phyloP scores from a whole-genome alignment of 768 basidiomycete species.

The Jaapia argillacea region DNA sequence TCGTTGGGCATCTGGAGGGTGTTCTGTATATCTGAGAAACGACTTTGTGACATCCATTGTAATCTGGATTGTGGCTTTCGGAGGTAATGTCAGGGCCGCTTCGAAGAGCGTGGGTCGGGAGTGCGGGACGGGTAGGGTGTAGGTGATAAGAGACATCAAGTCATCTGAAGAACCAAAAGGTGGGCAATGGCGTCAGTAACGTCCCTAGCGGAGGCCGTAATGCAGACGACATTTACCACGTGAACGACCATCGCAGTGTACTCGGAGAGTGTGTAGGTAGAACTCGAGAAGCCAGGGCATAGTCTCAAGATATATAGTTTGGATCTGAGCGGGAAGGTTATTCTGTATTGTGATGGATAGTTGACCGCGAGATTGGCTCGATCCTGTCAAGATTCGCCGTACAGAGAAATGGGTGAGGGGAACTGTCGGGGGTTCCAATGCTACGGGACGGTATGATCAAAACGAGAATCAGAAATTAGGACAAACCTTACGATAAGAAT shows the following conservation, averaged over 20 bases:
- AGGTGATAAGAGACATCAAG: constrained; percentile 54
- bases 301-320: constrained; percentile 74
- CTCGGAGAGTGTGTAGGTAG: constrained; percentile 70
- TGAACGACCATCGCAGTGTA: constrained; percentile 33
- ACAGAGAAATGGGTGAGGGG: constrained; percentile 47
- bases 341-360: constrained; percentile 65
- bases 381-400: constrained; percentile 61
- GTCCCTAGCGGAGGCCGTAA: neutral
- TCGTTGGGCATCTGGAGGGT: constrained; percentile 90
- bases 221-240: constrained; percentile 30
- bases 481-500: neutral
- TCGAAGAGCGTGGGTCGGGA: constrained; percentile 74
- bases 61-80: constrained; percentile 51
- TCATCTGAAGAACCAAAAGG: constrained; percentile 31
- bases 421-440: constrained; percentile 22
- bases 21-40: constrained; percentile 90
- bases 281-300: constrained; percentile 91
- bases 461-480: constrained; percentile 1
- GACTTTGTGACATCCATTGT: constrained; percentile 71
- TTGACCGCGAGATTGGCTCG: constrained; percentile 66
- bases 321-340: constrained; percentile 29
- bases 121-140: constrained; percentile 58
- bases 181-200: constrained; percentile 1
- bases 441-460: no score
- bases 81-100: constrained; percentile 57